Percentiles rank a stretch among this genome's conserved stretches.
These are phyloP conservation scores for Diphasiastrum complanatum DNA, from an alignment of 83 land plant species.

Conservation along the genomic window DNA sequence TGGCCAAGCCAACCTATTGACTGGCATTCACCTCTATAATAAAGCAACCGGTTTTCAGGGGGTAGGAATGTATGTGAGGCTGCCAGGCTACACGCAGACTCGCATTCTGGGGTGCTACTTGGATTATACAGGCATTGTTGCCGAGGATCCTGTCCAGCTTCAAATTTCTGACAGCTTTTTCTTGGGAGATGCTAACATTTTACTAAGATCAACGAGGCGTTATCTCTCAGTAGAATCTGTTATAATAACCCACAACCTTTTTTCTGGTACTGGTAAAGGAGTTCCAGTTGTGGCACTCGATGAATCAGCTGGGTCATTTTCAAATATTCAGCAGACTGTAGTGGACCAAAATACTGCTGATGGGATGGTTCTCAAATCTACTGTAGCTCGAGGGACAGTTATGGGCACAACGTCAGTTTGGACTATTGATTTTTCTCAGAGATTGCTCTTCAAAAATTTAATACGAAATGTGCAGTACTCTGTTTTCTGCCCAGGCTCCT, in stretches of 20 bases:
- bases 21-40: constrained; percentile 76
- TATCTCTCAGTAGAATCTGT: constrained; percentile 33
- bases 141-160: constrained; percentile 74
- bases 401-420: constrained; percentile 45
- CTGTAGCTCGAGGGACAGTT: constrained; percentile 43
- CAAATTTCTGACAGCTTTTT: constrained; percentile 49
- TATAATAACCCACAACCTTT: constrained; percentile 60
- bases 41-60: constrained; percentile 76
- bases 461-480: constrained; percentile 62
- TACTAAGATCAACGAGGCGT: constrained; percentile 38
- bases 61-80: constrained; percentile 50
- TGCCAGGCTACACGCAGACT: constrained; percentile 61
- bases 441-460: constrained; percentile 51
- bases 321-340: constrained; percentile 38
- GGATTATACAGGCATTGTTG: constrained; percentile 66
- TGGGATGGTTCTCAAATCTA: constrained; percentile 65
- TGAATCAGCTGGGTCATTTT: constrained; percentile 38
- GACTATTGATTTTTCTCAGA: constrained; percentile 45
- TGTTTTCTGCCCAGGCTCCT: constrained; percentile 11
- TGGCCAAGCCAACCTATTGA: constrained; percentile 57
- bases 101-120: constrained; percentile 58
- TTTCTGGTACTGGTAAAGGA: constrained; percentile 40
- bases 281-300: constrained; percentile 51
- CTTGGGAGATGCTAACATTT: constrained; percentile 57
- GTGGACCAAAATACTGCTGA: constrained; percentile 54